Evolutionary conservation across 768 basidiomycete genomes (phyloP).

Genomic region (Trametes coccinea): DNA sequence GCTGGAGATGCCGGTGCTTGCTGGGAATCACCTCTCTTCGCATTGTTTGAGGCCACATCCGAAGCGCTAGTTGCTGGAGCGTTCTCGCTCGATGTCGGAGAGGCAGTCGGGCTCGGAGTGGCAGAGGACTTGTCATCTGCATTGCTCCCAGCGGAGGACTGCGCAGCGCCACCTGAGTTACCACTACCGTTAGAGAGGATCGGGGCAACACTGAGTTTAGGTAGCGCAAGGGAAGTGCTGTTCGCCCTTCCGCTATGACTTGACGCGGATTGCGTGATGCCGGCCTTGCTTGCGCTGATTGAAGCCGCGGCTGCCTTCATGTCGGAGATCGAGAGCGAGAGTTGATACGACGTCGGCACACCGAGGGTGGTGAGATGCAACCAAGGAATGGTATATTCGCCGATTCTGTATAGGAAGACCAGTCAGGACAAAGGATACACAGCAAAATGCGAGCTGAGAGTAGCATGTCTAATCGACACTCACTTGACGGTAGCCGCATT

Average conservation of each 20-base stretch:
- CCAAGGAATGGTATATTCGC: conserved; percentile 68
- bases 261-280: conserved; percentile 1
- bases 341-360: conserved; percentile 53
- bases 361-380: conserved; percentile 53
- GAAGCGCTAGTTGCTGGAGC: neutral
- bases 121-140: neutral
- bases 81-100: neutral
- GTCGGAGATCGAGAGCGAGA: conserved; percentile 13
- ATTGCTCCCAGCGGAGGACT: neutral
- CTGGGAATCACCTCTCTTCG: neutral
- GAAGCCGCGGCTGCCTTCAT: conserved; percentile 11
- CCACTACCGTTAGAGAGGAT: neutral
- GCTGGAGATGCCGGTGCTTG: neutral
- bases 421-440: neutral
- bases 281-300: conserved; percentile 17
- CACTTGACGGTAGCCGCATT: conserved; percentile 43
- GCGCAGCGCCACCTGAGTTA: neutral
- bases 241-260: neutral
- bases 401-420: conserved; percentile 32
- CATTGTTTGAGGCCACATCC: neutral
- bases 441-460: neutral
- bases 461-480: neutral
- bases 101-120: neutral
- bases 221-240: neutral
- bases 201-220: neutral